phyloP scores from a whole-genome alignment of 139 green algal genomes.

The Axilococcus clingmanii region DNA sequence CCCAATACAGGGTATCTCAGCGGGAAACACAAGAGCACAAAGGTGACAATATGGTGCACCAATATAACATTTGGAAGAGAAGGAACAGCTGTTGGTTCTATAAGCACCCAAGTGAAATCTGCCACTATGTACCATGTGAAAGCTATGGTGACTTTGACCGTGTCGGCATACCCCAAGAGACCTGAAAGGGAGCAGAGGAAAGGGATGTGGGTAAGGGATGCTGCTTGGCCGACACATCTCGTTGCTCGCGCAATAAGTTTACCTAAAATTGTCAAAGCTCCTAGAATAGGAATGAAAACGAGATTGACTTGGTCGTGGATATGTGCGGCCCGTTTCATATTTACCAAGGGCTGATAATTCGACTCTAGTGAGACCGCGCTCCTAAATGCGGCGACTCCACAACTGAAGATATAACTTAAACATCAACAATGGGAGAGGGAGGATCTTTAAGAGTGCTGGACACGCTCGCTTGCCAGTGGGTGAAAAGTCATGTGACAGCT shows the following conservation, averaged over 20 bases:
- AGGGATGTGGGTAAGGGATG: not conserved
- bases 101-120: slow-evolving; percentile 29
- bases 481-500: too few relatives aligned
- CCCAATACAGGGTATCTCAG: slow-evolving; percentile 18
- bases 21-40: slow-evolving; percentile 30
- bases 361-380: too few relatives aligned
- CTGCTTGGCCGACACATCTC: too few relatives aligned
- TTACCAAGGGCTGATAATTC: too few relatives aligned
- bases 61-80: slow-evolving; percentile 30
- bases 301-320: slow-evolving; percentile 9
- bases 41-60: slow-evolving; percentile 30
- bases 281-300: slow-evolving; percentile 7
- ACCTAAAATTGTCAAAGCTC: slow-evolving; percentile 2
- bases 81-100: slow-evolving; percentile 28
- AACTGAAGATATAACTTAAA: too few relatives aligned
- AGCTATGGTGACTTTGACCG: slow-evolving; percentile 12
- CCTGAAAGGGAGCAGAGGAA: slow-evolving; percentile 3
- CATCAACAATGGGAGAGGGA: too few relatives aligned
- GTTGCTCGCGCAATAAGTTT: slow-evolving; percentile 1
- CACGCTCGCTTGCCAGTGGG: too few relatives aligned
- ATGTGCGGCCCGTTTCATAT: not conserved
- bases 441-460: too few relatives aligned
- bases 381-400: too few relatives aligned
- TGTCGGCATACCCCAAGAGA: slow-evolving; percentile 12
- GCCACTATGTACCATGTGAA: slow-evolving; percentile 27